Evolutionary conservation across 768 basidiomycete species (phyloP).

Genomic region (Fomitopsis pulvina): DNA sequence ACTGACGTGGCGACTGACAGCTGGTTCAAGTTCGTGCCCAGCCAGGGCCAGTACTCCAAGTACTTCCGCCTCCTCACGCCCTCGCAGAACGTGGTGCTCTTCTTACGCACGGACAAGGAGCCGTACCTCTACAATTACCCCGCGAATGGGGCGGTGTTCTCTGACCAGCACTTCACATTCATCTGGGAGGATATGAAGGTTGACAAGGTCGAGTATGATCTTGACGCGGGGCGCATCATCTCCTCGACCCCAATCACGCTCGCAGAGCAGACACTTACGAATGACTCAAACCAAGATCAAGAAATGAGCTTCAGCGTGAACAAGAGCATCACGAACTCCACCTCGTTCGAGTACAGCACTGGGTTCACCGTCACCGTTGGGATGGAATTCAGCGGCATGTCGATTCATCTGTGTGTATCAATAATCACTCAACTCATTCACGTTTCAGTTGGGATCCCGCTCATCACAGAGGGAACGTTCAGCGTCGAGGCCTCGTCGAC

Average conservation of each 20-base stretch:
- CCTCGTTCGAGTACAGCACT: no score
- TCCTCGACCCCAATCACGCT: constrained; percentile 3
- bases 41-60: not conserved
- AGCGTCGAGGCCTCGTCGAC: no score
- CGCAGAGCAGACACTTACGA: constrained; percentile 1
- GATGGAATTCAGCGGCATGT: no score
- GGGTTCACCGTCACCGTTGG: no score
- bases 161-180: constrained; percentile 2
- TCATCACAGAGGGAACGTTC: no score
- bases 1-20: not conserved
- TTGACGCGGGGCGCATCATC: not conserved
- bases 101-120: not conserved
- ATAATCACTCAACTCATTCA: no score
- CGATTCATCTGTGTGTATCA: no score
- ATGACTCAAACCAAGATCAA: constrained; percentile 1
- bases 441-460: no score
- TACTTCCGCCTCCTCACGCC: constrained; percentile 1
- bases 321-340: no score
- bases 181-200: constrained; percentile 3
- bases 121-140: not conserved
- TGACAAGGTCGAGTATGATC: constrained; percentile 1
- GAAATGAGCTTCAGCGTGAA: constrained; percentile 5
- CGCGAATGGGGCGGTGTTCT: not conserved
- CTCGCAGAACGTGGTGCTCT: not conserved
- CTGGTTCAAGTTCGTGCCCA: constrained; percentile 2